Conservation (phyloP, 2,329 filamentous ascomycete species). For the Escovopsis weberi region DNA sequence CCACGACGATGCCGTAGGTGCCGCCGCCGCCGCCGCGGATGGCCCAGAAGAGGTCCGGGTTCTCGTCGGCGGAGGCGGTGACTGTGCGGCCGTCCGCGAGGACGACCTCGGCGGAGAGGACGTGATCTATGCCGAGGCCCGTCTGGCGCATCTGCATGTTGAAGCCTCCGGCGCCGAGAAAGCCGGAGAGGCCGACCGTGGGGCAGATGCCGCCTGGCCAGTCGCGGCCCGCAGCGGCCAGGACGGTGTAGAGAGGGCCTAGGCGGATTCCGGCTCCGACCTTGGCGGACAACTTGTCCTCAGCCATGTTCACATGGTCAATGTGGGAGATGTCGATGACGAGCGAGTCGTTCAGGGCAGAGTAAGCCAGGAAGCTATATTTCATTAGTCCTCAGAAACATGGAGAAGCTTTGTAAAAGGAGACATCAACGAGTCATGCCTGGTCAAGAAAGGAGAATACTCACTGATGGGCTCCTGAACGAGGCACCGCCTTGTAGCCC, state of each 20-base stretch:
- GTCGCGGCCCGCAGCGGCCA: conserved; percentile 4
- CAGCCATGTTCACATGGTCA: conserved; percentile 6
- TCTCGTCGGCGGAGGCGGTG: conserved; percentile 10
- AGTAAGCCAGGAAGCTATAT: conserved; percentile 4
- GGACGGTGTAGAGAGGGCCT: conserved; percentile 8
- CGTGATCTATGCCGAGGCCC: conserved; percentile 16
- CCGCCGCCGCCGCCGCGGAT: conserved; percentile 18
- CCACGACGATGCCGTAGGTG: conserved; percentile 17
- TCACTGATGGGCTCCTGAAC: conserved; percentile 7
- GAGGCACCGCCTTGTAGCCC: conserved; percentile 7
- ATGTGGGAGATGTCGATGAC: conserved; percentile 10
- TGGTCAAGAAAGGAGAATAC: background rate
- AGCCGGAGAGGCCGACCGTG: conserved; percentile 15
- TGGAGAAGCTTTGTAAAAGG: background rate
- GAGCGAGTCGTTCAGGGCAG: conserved; percentile 5
- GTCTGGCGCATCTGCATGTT: conserved; percentile 15
- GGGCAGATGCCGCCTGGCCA: conserved; percentile 8
- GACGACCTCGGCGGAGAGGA: conserved; percentile 16
- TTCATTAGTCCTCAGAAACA: background rate
- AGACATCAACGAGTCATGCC: background rate
- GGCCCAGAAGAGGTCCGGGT: conserved; percentile 17
- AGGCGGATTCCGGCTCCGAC: conserved; percentile 9
- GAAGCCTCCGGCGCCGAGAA: conserved; percentile 16
- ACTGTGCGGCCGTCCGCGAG: conserved; percentile 13
- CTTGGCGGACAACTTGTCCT: conserved; percentile 3